Conservation (phyloP, 768 basidiomycete species). For the Lactarius psammicola region DNA sequence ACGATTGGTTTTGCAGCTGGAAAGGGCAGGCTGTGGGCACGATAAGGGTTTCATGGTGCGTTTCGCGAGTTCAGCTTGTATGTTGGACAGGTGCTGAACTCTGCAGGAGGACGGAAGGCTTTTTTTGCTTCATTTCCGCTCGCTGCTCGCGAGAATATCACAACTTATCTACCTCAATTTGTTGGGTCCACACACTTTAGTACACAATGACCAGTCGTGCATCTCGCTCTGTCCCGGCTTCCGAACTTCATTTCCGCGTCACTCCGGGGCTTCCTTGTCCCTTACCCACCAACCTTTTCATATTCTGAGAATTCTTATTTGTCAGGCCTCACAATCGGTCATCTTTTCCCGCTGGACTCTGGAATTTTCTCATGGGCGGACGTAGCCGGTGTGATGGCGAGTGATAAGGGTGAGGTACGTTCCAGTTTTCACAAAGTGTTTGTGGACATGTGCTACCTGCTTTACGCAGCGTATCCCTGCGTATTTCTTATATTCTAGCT, state of each 20-base stretch:
- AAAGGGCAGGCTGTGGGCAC: not conserved
- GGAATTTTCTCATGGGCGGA: conserved; percentile 20
- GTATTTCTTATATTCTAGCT: not conserved
- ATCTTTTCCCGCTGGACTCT: conserved; percentile 12
- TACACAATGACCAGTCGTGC: conserved; percentile 14
- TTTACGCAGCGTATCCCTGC: not conserved
- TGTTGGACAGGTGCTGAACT: conserved; percentile 13
- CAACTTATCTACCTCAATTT: conserved; percentile 22
- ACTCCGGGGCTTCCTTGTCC: not conserved
- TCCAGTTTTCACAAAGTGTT: conserved; percentile 12
- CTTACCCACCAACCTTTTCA: conserved; percentile 8
- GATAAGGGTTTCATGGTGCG: conserved; percentile 2
- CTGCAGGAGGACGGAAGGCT: conserved; percentile 13
- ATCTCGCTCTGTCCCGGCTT: conserved; percentile 13
- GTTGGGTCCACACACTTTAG: conserved; percentile 9
- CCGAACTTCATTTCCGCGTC: conserved; percentile 23
- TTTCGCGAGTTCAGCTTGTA: not conserved
- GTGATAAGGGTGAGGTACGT: conserved; percentile 17
- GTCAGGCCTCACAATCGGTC: conserved; percentile 13
- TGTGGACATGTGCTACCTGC: conserved; percentile 8
- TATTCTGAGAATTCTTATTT: not conserved
- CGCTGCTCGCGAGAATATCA: conserved; percentile 22
- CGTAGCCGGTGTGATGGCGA: conserved; percentile 19
- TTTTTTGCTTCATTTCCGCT: conserved; percentile 24
- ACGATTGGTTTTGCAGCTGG: conserved; percentile 9